A percentile compares a stretch with the other conserved stretches of the same genome.
Conservation (phyloP, 2,329 filamentous ascomycete genomes). For the Phialophora verrucosa region DNA sequence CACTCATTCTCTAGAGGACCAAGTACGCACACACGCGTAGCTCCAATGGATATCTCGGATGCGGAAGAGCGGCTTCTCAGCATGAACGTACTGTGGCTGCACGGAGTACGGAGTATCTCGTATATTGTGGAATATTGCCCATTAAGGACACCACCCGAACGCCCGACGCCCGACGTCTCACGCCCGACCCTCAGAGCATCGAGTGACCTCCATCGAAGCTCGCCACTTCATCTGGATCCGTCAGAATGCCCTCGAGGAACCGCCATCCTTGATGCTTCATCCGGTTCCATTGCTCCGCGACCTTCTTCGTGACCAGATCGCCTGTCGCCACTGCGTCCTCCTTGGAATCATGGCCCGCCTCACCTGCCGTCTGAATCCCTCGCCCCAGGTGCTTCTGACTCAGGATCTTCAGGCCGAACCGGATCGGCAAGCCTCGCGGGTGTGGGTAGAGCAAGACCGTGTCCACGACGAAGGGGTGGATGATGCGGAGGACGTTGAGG, state of each 20-base stretch:
- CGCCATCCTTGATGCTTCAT: conserved; percentile 72
- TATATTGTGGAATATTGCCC: too few relatives aligned
- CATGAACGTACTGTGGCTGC: too few relatives aligned
- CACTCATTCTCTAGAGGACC: too few relatives aligned
- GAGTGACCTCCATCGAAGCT: conserved; percentile 6
- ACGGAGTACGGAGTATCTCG: too few relatives aligned
- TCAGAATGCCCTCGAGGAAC: conserved; percentile 56
- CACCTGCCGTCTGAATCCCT: conserved; percentile 76
- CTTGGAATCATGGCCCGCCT: conserved; percentile 81
- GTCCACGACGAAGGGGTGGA: conserved; percentile 85
- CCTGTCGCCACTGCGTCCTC: conserved; percentile 91
- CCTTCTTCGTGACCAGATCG: conserved; percentile 76
- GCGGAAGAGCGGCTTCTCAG: too few relatives aligned
- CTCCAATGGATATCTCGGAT: too few relatives aligned
- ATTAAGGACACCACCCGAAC: too few relatives aligned
- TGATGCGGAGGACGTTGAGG: conserved; percentile 80
- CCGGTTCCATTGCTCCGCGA: conserved; percentile 71
- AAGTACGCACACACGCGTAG: too few relatives aligned
- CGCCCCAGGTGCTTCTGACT: conserved; percentile 71
- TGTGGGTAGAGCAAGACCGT: conserved; percentile 86
- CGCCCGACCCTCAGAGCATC: conserved; percentile 9
- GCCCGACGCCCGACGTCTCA: too few relatives aligned
- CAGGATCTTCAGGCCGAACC: conserved; percentile 77
- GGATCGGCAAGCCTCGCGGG: conserved; percentile 73
- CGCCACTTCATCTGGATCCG: conserved; percentile 40